Conservation (phyloP, 768 basidiomycete genomes). For the Lentinula edodes region DNA sequence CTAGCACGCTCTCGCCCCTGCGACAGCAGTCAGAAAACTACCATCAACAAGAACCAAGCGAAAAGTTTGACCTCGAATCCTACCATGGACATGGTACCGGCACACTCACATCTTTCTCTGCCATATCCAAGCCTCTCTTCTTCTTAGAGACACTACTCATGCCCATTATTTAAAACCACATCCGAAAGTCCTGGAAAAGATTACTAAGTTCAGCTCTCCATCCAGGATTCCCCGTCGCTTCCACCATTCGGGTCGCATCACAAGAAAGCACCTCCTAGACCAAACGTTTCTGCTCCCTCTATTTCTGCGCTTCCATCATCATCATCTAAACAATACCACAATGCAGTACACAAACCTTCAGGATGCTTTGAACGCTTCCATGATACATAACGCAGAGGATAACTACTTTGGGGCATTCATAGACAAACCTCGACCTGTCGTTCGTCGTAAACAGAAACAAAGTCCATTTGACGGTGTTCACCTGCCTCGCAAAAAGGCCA, state of each 20-base stretch:
- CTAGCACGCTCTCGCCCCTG: not conserved
- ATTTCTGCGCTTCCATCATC: not conserved
- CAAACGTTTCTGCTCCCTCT: not conserved
- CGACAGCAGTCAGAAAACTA: not conserved
- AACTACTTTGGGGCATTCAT: not conserved
- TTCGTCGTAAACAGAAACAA: not conserved
- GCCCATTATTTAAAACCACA: not conserved
- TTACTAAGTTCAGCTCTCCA: not conserved
- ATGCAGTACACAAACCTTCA: not conserved
- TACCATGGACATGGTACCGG: not conserved
- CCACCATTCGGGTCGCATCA: not conserved
- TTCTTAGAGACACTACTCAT: not conserved
- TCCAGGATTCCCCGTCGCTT: not conserved
- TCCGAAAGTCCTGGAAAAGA: not conserved
- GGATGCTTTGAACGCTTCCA: not conserved
- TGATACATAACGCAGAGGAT: not conserved
- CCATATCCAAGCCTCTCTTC: not conserved
- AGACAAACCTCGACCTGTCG: not conserved
- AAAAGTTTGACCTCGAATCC: not conserved
- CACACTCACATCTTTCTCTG: not conserved
- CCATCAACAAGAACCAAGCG: not conserved
- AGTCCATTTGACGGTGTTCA: not conserved
- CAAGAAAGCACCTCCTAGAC: not conserved
- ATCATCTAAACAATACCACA: not conserved
- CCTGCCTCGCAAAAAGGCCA: not conserved